These are phyloP conservation scores for Geotrichum cucujoidarum DNA, from an alignment of 1,139 yeast species.

Conservation along the genomic window DNA sequence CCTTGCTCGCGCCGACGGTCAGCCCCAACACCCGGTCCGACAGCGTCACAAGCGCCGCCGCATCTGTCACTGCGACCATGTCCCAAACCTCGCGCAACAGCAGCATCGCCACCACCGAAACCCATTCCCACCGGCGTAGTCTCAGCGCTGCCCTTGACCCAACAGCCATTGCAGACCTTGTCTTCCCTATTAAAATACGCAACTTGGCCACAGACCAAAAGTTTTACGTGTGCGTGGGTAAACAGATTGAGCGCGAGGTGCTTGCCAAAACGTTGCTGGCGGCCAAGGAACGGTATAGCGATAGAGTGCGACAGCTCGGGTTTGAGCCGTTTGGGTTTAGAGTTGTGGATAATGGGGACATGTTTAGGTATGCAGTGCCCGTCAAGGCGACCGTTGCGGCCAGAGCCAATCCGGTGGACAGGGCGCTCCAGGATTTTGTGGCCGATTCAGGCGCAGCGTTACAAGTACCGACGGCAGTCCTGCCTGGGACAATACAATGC, in stretches of 20 bases:
- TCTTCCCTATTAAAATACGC: slow-evolving; percentile 15
- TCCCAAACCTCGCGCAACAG: not conserved
- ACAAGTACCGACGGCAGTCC: not conserved
- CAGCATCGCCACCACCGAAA: not conserved
- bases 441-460: too few relatives aligned
- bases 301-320: slow-evolving; percentile 2
- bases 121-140: not conserved
- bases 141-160: not conserved
- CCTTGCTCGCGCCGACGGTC: too few relatives aligned
- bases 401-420: slow-evolving; percentile 4
- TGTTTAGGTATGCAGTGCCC: slow-evolving; percentile 11
- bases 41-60: not conserved
- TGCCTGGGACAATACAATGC: slow-evolving; percentile 6
- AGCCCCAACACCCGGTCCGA: not conserved
- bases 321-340: slow-evolving; percentile 9
- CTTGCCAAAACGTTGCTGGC: slow-evolving; percentile 10
- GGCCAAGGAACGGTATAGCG: slow-evolving; percentile 12
- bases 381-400: slow-evolving; percentile 3
- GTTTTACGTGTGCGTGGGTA: slow-evolving; percentile 11
- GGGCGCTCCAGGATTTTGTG: not conserved
- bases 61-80: not conserved
- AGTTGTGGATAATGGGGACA: slow-evolving; percentile 5
- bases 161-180: too few relatives aligned
- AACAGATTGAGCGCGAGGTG: slow-evolving; percentile 13
- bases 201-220: slow-evolving; percentile 16